phyloP scores from a whole-genome alignment of 352 stramenopile genomes.

The Phytophthora sojae region DNA sequence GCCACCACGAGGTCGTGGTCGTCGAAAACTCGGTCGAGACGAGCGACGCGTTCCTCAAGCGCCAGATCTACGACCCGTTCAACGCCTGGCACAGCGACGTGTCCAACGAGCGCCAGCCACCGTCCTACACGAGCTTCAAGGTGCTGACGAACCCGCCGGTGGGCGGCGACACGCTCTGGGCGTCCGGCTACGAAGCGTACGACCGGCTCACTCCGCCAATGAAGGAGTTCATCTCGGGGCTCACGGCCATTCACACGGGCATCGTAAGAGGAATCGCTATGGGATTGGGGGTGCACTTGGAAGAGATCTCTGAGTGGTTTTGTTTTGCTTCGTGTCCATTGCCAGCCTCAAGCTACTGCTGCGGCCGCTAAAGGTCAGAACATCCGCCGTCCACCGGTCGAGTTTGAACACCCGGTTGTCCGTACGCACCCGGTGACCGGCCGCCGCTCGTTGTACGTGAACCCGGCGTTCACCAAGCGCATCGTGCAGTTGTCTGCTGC shows the following conservation, averaged over 20 bases:
- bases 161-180: constrained; percentile 3
- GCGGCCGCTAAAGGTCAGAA: not conserved
- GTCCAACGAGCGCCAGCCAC: constrained; percentile 6
- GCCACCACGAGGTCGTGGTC: not conserved
- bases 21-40: constrained; percentile 5
- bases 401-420: constrained; percentile 4
- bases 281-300: too few species aligned
- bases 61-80: constrained; percentile 2
- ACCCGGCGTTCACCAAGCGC: not conserved
- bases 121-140: constrained; percentile 9
- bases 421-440: constrained; percentile 1
- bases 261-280: not conserved
- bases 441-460: not conserved
- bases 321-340: not conserved
- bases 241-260: not conserved
- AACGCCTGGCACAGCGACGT: constrained; percentile 8
- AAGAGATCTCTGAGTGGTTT: not conserved
- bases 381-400: not conserved
- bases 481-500: not conserved
- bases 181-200: constrained; percentile 1
- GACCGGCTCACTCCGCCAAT: not conserved
- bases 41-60: not conserved
- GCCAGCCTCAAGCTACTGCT: not conserved
- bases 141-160: constrained; percentile 6
- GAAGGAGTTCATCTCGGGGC: not conserved